A percentile compares a stretch with the other conserved stretches of the same genome.
These are phyloP conservation scores for Candida hungchunana DNA, from an alignment of 805 yeast genomes.

Conservation along the genomic window DNA sequence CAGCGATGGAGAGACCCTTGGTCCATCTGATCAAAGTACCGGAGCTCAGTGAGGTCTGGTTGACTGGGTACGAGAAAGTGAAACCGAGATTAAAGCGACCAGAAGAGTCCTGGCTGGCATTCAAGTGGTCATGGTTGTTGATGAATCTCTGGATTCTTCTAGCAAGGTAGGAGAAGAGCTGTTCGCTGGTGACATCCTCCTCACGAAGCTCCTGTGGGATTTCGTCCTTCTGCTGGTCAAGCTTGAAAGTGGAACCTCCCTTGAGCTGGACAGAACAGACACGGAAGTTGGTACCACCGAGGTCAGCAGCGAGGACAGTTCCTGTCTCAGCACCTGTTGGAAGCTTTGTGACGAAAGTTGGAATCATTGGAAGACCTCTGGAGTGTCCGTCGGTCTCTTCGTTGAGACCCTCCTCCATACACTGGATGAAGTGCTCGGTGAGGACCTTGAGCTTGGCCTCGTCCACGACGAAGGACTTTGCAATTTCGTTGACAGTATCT, in stretches of 20 bases:
- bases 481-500: conserved; percentile 17
- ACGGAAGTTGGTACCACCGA: conserved; percentile 95
- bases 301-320: conserved; percentile 80
- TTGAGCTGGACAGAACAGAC: conserved; percentile 81
- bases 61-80: conserved; percentile 91
- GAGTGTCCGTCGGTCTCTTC: conserved; percentile 35
- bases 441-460: conserved; percentile 19
- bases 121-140: conserved; percentile 42
- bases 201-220: conserved; percentile 76
- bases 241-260: conserved; percentile 74
- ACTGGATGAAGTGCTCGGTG: conserved; percentile 49
- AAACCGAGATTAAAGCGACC: conserved; percentile 71
- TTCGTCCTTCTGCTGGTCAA: conserved; percentile 72
- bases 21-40: conserved; percentile 95
- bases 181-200: conserved; percentile 60
- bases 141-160: conserved; percentile 63
- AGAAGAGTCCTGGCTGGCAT: conserved; percentile 20
- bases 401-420: conserved; percentile 57
- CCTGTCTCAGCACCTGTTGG: conserved; percentile 89
- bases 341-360: conserved; percentile 78
- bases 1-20: conserved; percentile 85
- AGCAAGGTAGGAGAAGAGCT: conserved; percentile 73
- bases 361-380: conserved; percentile 81
- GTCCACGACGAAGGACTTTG: conserved; percentile 21
- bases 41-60: conserved; percentile 72